Evolutionary conservation across 192 early-diverging fungal genomes (phyloP).

Genomic region (Diversispora eburnea): DNA sequence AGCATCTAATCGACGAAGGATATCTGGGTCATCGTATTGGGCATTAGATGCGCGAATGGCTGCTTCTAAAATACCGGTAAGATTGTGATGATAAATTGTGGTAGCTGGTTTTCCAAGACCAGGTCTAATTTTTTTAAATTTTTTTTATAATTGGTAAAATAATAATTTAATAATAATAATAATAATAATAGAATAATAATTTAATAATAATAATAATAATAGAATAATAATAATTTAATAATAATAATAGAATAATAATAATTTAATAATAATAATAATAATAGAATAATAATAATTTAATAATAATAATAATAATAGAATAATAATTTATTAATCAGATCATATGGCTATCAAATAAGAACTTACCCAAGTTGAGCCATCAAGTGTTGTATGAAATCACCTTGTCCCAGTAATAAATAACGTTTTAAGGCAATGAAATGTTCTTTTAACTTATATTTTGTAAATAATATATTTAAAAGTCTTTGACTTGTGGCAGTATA

Average conservation of each 20-base stretch:
- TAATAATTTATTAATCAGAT: too few relatives aligned
- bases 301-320: neutral
- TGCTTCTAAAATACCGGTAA: constrained; percentile 79
- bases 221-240: neutral
- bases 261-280: too few relatives aligned
- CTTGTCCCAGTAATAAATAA: constrained; percentile 89
- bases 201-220: neutral
- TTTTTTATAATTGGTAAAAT: neutral
- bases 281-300: neutral
- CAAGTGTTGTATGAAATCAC: constrained; percentile 89
- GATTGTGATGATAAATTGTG: constrained; percentile 81
- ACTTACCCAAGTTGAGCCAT: constrained; percentile 78
- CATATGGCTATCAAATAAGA: too few relatives aligned
- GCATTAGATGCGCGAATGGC: constrained; percentile 87
- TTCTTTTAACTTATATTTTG: constrained; percentile 77
- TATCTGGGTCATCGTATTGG: constrained; percentile 76
- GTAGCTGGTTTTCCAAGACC: constrained; percentile 63
- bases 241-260: neutral
- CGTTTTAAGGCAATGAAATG: constrained; percentile 83
- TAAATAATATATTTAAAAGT: constrained; percentile 75
- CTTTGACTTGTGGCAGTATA: constrained; percentile 69
- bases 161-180: neutral
- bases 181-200: neutral
- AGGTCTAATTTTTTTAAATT: constrained; percentile 35
- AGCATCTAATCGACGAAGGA: constrained; percentile 76